Base-by-base conservation (phyloP, 345 rosid species). In the Xanthoceras sorbifolium region DNA sequence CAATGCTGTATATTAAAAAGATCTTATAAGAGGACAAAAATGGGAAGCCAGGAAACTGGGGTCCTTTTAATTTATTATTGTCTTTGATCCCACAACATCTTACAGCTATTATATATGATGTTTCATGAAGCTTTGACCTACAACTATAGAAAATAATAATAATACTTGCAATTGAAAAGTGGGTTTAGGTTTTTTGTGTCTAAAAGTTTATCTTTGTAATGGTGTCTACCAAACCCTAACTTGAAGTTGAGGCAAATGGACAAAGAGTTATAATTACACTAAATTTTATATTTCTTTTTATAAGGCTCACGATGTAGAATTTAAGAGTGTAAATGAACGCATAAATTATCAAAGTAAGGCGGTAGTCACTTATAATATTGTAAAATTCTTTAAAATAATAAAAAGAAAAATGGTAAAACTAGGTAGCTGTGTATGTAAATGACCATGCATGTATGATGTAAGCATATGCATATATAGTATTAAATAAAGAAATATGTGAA, bases 11-110 rank as follows among this genome's bases (percentile, higher is more conserved):
- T 29, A 40, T 38, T 36, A 38, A 72, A 72, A 57, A 57, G 26
- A 57, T 59, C 38, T 29, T 3, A 77, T 67, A 77, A 81, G 50
- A 77, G 62, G 74, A 72, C 72, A 77, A 73, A 73, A 48, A 14
- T 32, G 34, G 34, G 6, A 34, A 32, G 50, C 50, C 74, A 15
- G 22, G 67, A 12, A n/a, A 59, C 34, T 38, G 52, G 22, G 65
- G 75, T 38, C 67, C 54, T 36, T 38, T 3, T 0, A 22, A 55
- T 72, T 59, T 57, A 22, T 72, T 60, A 22, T 72, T 60, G 5
- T 14, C 36, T 25, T 14, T 36, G 64, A 18, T 71, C 54, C 75
- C 75, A 72, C 75, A 32, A 9, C 18, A 20, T 36, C 46, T 11
- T 34, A 71, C 64, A 71, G 74, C 74, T n/a, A 55, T n/a, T n/a